A percentile compares a stretch with the other conserved stretches of the same genome.
phyloP scores from a whole-genome alignment of 768 basidiomycete genomes.

The Rhodotorula paludigena region DNA sequence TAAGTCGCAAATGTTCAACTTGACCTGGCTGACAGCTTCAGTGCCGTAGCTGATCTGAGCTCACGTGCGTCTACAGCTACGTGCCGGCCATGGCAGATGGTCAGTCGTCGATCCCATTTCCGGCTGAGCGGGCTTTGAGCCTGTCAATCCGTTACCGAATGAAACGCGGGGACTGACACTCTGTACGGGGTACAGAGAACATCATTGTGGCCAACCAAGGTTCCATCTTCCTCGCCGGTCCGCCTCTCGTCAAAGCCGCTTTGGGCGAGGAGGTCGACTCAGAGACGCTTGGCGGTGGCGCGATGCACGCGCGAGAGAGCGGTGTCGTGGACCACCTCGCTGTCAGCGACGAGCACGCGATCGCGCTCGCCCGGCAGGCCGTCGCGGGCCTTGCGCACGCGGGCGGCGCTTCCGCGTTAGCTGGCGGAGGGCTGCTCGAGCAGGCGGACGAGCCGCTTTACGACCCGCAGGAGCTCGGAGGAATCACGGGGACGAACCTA shows the following conservation, averaged over 20 bases:
- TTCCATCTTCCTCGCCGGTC: conserved; percentile 87
- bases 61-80: no score
- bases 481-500: conserved; percentile 83
- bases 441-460: conserved; percentile 69
- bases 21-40: background rate
- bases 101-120: background rate
- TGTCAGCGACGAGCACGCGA: conserved; percentile 75
- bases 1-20: conserved; percentile 1
- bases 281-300: conserved; percentile 81
- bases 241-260: conserved; percentile 88
- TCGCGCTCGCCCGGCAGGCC: conserved; percentile 69
- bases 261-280: conserved; percentile 90
- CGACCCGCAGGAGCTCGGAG: conserved; percentile 73
- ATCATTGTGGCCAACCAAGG: conserved; percentile 87
- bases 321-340: conserved; percentile 84
- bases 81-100: conserved; percentile 96
- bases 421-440: background rate
- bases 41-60: no score
- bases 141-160: no score
- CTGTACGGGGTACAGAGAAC: conserved; percentile 49
- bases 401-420: background rate
- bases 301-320: conserved; percentile 77
- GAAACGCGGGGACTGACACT: background rate
- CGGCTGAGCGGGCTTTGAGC: background rate
- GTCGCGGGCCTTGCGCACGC: conserved; percentile 53